Conservation (phyloP, 2,329 filamentous ascomycete species). For the Fusarium nanum region DNA sequence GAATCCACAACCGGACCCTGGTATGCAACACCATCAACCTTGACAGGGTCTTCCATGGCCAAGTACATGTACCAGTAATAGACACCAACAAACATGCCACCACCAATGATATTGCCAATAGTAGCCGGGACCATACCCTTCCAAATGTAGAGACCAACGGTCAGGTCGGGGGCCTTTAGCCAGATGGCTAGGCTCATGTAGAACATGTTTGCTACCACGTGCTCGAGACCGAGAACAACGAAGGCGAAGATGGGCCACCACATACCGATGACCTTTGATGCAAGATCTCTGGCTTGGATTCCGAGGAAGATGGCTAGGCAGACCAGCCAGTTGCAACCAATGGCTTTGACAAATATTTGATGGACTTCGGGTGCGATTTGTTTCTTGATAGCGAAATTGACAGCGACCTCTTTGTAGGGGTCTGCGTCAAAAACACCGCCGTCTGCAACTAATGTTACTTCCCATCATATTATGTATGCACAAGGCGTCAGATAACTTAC, state of each 20-base stretch:
- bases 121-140: conserved; percentile 65
- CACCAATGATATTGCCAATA: conserved; percentile 66
- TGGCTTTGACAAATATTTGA: conserved; percentile 64
- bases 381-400: conserved; percentile 61
- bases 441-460: conserved; percentile 47
- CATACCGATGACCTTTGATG: conserved; percentile 65
- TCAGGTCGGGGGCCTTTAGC: conserved; percentile 57
- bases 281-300: conserved; percentile 61
- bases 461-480: fast-evolving
- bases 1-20: conserved; percentile 15
- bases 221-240: conserved; percentile 64
- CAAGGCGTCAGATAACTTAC: background rate
- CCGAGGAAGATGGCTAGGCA: conserved; percentile 63
- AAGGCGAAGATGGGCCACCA: conserved; percentile 69
- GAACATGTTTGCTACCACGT: conserved; percentile 69
- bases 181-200: conserved; percentile 65
- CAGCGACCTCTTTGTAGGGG: conserved; percentile 57
- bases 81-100: conserved; percentile 62
- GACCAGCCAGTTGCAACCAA: conserved; percentile 69
- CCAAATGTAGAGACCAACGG: conserved; percentile 65
- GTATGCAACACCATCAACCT: conserved; percentile 26
- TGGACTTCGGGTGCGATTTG: conserved; percentile 61
- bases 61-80: conserved; percentile 48
- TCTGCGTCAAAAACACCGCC: conserved; percentile 56
- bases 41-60: conserved; percentile 21